phyloP scores from a whole-genome alignment of 805 yeast species.

The Zygosaccharomyces pseudorouxii region DNA sequence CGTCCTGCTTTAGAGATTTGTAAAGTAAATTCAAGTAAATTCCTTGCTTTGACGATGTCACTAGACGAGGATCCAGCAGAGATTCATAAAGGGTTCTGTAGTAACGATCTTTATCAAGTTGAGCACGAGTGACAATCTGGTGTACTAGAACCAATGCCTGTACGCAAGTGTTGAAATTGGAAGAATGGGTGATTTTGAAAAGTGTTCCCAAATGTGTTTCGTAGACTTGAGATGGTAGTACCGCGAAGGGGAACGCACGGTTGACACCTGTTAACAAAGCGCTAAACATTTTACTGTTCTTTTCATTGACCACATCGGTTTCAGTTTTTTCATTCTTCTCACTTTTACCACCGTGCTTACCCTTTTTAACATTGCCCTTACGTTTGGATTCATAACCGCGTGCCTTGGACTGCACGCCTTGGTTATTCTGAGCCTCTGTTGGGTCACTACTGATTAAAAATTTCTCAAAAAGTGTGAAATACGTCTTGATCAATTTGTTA shows the following conservation, averaged over 20 bases:
- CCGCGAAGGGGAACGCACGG: constrained; percentile 91
- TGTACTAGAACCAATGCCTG: constrained; percentile 85
- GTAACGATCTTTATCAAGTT: constrained; percentile 59
- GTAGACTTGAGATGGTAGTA: constrained; percentile 64
- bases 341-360: constrained; percentile 84
- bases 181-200: constrained; percentile 86
- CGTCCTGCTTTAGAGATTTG: constrained; percentile 75
- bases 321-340: constrained; percentile 61
- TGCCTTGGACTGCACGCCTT: constrained; percentile 31
- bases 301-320: constrained; percentile 66
- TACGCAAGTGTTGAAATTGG: constrained; percentile 88
- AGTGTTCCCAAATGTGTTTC: constrained; percentile 76
- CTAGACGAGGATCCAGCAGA: constrained; percentile 75
- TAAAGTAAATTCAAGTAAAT: constrained; percentile 81
- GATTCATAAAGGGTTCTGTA: constrained; percentile 88
- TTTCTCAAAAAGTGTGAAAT: constrained; percentile 82
- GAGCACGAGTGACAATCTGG: constrained; percentile 66
- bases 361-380: constrained; percentile 73
- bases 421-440: constrained; percentile 38
- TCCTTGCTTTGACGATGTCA: constrained; percentile 87
- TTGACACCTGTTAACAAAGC: constrained; percentile 92
- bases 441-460: constrained; percentile 64
- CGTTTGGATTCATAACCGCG: constrained; percentile 52
- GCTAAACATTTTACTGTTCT: constrained; percentile 76
- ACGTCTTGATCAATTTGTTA: constrained; percentile 74